Evolutionary conservation across 805 yeast species (phyloP), one percentile per base, ranked within the genome.

Genomic region (Candida caryicola): DNA sequence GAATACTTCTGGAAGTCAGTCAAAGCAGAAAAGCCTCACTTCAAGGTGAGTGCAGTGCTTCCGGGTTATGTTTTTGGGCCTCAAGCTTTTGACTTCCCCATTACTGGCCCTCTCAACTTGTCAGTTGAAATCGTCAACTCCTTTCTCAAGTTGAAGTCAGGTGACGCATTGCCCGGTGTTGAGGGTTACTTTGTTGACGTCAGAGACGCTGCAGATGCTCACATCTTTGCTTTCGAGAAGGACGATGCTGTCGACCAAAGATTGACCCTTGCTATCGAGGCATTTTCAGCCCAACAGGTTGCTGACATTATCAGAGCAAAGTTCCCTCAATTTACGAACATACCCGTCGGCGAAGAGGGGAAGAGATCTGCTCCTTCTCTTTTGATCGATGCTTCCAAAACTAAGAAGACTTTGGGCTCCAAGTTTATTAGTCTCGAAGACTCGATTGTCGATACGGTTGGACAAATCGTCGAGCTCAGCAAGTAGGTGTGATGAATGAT

Each of bases 1-100:
- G 37, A 40, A 39, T 55, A 56, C 4, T 55, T 49, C 3, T 79
- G 87, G 82, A 71, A 75, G 3, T 70, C 64, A n/a, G 64, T 74
- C 33, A 50, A 67, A 13, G 44, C 54, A 17, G 56, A 60, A 29
- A 55, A 54, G 33, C 60, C 69, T 6, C 14, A 23, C 3, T 34
- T 31, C 23, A 43, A 19, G 46, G 44, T 66, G 23, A 36, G 58
- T 6, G 47, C 59, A 1, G 62, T 64, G n/a, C 57, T 57, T 38
- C 72, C 72, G 3, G 62, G 57, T 10, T 65, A 51, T 37, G 70
- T 66, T 2, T 66, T 66, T 44, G 72, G 72, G 1, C 73, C 73
- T 1, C 70, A 65, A 44, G 65, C 65, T 3, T 62, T 51, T 35
- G 60, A 47, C 5, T 40, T 45, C 19, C 61, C 54, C 34, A 60